Evolutionary conservation across 495 filamentous ascomycete species (phyloP), one percentile per base, ranked within the genome.

Genomic region (Darksidea phi): DNA sequence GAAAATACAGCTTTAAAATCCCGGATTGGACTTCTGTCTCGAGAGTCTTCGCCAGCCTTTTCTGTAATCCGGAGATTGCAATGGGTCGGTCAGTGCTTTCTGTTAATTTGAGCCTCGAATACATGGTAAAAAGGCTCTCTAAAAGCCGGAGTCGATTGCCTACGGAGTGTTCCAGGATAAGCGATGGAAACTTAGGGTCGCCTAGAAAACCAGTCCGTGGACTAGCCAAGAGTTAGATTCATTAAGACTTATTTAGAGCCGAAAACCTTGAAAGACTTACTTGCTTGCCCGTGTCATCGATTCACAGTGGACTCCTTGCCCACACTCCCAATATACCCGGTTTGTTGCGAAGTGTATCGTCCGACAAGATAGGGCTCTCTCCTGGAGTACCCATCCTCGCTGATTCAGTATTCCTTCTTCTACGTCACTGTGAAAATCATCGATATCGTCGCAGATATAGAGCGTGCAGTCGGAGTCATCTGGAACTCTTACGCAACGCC

Each of bases 281-380:
- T 76, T 75, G 28, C 63, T 26, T 21, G 20, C 23, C 20, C 45
- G 54, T 7, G 49, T 61, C 18, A 56, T 5, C 0, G 71, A 73
- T 47, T 76, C 74, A 47, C 75, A 77, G 0, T 66, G 57, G 5
- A 75, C 64, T 0, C 72, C 74, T 10, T 61, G 50, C 0, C 76
- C 75, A 56, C 76, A 79, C 32, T 78, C 75, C 70, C 67, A 76
- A 32, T 77, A 78, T 2, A 71, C 67, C 46, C 76, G 72, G 7
- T 54, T 67, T 2, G 57, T 64, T 0, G 73, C 72, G 54, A 78
- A 79, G 58, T 72, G 70, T 13, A 79, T 74, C 1, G 72, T 73
- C 37, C 76, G 49, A 28, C 71, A 68, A 2, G 76, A 71, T 21
- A 78, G 48, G 0, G 66, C 74, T 8, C 71, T 41, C 57, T 78